Evolutionary conservation across 495 filamentous ascomycete genomes (phyloP).

Genomic region (Aspergillus olivimuriae): DNA sequence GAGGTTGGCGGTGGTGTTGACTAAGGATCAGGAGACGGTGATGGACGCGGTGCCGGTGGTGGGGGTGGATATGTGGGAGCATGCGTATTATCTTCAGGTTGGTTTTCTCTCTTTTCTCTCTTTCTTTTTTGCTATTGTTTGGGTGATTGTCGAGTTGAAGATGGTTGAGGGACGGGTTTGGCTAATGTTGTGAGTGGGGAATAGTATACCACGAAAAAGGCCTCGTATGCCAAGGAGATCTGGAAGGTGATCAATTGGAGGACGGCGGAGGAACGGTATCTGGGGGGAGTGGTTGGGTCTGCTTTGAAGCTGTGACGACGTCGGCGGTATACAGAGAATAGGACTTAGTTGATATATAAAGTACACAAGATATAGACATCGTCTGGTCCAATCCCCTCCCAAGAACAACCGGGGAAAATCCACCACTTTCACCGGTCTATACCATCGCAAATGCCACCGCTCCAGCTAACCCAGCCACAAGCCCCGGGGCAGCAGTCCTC

Average conservation of each 20-base stretch:
- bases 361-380: too few relatives aligned
- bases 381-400: too few relatives aligned
- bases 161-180: slow-evolving; percentile 39
- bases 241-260: slow-evolving; percentile 98
- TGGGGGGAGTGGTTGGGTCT: slow-evolving; percentile 22
- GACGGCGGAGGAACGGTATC: slow-evolving; percentile 74
- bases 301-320: slow-evolving; percentile 20
- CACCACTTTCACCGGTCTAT: too few relatives aligned
- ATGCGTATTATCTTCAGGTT: slow-evolving; percentile 60
- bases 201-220: slow-evolving; percentile 96
- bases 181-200: not conserved
- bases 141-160: slow-evolving; percentile 16
- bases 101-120: slow-evolving; percentile 13
- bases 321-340: too few relatives aligned
- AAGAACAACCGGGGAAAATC: too few relatives aligned
- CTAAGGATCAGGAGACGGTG: slow-evolving; percentile 89
- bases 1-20: slow-evolving; percentile 61
- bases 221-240: slow-evolving; percentile 84
- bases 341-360: too few relatives aligned
- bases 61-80: slow-evolving; percentile 97
- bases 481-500: slow-evolving; percentile 3
- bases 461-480: slow-evolving; percentile 1
- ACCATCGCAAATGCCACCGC: slow-evolving; percentile 1
- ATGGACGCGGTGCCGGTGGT: slow-evolving; percentile 70
- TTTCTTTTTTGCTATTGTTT: not conserved